Evolutionary conservation across 2,329 filamentous ascomycete species (phyloP).

Genomic region (Neofusicoccum kwambonambiense): DNA sequence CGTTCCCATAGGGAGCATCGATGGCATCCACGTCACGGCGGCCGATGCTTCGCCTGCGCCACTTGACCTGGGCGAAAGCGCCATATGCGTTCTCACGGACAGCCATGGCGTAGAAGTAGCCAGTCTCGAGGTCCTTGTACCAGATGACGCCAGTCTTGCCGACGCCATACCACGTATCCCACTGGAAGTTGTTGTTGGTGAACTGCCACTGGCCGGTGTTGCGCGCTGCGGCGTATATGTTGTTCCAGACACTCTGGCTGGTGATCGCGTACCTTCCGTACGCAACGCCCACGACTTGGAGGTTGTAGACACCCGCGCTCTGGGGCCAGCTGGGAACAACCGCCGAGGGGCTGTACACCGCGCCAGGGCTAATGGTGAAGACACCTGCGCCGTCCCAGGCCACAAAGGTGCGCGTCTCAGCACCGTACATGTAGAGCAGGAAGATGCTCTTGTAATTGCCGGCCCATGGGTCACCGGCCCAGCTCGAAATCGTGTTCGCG

Average conservation of each 20-base stretch:
- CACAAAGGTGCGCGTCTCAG: neutral
- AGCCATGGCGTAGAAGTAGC: slow-evolving; percentile 1
- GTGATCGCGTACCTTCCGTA: neutral
- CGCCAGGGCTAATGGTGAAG: neutral
- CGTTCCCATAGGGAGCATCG: neutral
- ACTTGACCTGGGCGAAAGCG: neutral
- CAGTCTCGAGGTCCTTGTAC: slow-evolving; percentile 4
- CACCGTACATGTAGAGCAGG: slow-evolving; percentile 10
- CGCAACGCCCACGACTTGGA: neutral
- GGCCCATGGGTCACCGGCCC: neutral
- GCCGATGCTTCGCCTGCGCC: neutral
- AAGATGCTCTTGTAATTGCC: neutral
- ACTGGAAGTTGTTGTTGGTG: neutral
- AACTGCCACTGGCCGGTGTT: neutral
- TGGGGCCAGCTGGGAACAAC: neutral
- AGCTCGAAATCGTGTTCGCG: neutral
- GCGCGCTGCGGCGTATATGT: neutral
- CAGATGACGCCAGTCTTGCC: slow-evolving; percentile 8
- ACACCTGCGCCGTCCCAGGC: neutral
- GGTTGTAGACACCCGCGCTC: neutral
- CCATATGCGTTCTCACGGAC: neutral
- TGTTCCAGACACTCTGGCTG: neutral
- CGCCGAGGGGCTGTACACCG: neutral
- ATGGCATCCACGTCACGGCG: too few species aligned
- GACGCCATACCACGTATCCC: neutral